Percentiles rank a stretch among this genome's conserved stretches.
Conservation (phyloP, 306 rosid genomes). For the Quercus agrifolia region DNA sequence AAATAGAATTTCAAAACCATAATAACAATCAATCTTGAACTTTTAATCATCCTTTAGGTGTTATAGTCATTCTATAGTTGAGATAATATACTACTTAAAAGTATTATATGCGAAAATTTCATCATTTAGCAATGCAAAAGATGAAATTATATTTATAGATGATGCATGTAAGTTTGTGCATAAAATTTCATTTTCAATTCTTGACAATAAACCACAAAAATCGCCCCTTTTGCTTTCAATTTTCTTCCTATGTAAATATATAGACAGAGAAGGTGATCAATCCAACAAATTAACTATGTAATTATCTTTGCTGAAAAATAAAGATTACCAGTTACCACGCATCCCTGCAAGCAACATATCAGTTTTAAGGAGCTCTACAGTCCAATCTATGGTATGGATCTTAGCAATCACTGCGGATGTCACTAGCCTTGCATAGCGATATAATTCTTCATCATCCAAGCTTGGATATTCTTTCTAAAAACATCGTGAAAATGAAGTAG, state of each 20-base stretch:
- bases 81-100: no score
- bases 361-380: slow-evolving; percentile 63
- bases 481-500: neutral
- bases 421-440: slow-evolving; percentile 55
- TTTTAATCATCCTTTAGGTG: no score
- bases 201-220: no score
- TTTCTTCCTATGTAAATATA: no score
- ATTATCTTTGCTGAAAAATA: neutral
- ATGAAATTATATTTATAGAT: no score
- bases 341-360: slow-evolving; percentile 56
- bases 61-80: no score
- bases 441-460: slow-evolving; percentile 44
- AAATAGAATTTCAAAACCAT: neutral
- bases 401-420: slow-evolving; percentile 63
- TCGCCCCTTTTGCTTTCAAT: no score
- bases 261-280: neutral
- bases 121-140: no score
- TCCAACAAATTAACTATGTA: neutral
- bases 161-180: no score
- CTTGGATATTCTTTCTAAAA: slow-evolving; percentile 28
- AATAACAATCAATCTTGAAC: neutral
- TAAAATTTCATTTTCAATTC: no score
- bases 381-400: slow-evolving; percentile 68
- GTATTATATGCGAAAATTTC: no score
- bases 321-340: slow-evolving; percentile 51